phyloP scores from a whole-genome alignment of 495 filamentous ascomycete genomes.

The Baudoinia panamericana region DNA sequence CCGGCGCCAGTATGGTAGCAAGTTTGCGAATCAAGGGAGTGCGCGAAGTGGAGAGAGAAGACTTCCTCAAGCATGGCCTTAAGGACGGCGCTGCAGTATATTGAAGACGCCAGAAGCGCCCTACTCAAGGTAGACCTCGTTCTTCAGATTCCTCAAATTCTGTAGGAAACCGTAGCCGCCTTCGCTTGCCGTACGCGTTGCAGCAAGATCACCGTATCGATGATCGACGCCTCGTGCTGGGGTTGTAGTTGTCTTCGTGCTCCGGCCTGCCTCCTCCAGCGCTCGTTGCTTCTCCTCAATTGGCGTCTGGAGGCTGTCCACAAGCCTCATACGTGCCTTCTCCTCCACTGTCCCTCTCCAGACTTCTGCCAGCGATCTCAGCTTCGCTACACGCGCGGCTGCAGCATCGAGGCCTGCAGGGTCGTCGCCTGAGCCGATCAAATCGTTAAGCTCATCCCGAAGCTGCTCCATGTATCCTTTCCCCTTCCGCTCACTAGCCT shows the following conservation, averaged over 20 bases:
- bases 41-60: slow-evolving; percentile 74
- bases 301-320: slow-evolving; percentile 48
- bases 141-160: slow-evolving; percentile 65
- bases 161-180: slow-evolving; percentile 62
- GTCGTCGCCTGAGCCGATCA: slow-evolving; percentile 42
- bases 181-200: slow-evolving; percentile 22
- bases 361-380: slow-evolving; percentile 58
- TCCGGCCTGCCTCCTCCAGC: slow-evolving; percentile 15
- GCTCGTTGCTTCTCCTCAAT: slow-evolving; percentile 24
- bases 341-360: slow-evolving; percentile 94
- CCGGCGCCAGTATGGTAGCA: slow-evolving; percentile 69
- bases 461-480: slow-evolving; percentile 57
- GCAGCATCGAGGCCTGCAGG: slow-evolving; percentile 53
- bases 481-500: slow-evolving; percentile 64
- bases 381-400: slow-evolving; percentile 51
- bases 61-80: slow-evolving; percentile 64
- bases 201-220: slow-evolving; percentile 11
- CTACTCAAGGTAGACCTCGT: slow-evolving; percentile 49
- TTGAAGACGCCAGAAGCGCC: background rate
- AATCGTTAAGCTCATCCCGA: slow-evolving; percentile 53
- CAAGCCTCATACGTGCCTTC: slow-evolving; percentile 64
- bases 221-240: slow-evolving; percentile 6
- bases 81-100: slow-evolving; percentile 30
- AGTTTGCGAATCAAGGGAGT: slow-evolving; percentile 64
- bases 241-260: background rate